phyloP scores from a whole-genome alignment of 2,329 filamentous ascomycete species.

The Tolypocladium pustulatum region DNA sequence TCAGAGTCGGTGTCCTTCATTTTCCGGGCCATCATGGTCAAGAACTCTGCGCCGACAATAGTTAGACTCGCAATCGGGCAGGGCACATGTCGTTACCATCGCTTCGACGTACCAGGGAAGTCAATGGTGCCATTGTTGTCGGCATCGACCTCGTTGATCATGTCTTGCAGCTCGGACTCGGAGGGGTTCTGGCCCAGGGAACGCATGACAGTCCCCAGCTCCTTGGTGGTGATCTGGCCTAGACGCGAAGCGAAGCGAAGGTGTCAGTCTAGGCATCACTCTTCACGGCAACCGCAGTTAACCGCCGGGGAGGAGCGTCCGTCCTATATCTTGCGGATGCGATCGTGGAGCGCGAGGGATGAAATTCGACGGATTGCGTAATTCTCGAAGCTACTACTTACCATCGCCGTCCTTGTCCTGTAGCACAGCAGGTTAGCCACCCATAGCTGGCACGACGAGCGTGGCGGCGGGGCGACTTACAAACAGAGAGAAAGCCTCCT shows the following conservation, averaged over 20 bases:
- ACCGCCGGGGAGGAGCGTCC: not conserved
- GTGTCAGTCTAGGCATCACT: not conserved
- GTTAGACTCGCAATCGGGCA: not conserved
- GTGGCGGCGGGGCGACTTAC: conserved; percentile 48
- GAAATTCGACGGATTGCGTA: not conserved
- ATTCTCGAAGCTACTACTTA: conserved; percentile 39
- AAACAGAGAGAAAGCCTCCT: conserved; percentile 99
- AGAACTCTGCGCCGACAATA: conserved; percentile 52
- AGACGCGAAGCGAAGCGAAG: conserved; percentile 5
- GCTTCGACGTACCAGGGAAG: conserved; percentile 60
- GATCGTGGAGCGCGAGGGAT: not conserved
- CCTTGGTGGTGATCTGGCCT: conserved; percentile 90
- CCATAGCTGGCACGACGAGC: not conserved
- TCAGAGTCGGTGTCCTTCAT: conserved; percentile 92
- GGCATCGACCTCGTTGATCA: conserved; percentile 90
- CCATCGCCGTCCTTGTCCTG: conserved; percentile 89
- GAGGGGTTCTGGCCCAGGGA: conserved; percentile 84
- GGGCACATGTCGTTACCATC: not conserved
- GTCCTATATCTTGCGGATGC: not conserved
- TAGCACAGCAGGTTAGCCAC: conserved; percentile 5
- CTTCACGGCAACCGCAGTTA: not conserved
- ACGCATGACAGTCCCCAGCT: conserved; percentile 83
- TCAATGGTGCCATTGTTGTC: conserved; percentile 92
- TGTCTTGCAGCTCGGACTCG: conserved; percentile 82
- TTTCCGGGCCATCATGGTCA: conserved; percentile 90